Percentiles rank a stretch among this genome's conserved stretches.
phyloP scores from a whole-genome alignment of 345 rosid genomes.

The Conringia planisiliqua region DNA sequence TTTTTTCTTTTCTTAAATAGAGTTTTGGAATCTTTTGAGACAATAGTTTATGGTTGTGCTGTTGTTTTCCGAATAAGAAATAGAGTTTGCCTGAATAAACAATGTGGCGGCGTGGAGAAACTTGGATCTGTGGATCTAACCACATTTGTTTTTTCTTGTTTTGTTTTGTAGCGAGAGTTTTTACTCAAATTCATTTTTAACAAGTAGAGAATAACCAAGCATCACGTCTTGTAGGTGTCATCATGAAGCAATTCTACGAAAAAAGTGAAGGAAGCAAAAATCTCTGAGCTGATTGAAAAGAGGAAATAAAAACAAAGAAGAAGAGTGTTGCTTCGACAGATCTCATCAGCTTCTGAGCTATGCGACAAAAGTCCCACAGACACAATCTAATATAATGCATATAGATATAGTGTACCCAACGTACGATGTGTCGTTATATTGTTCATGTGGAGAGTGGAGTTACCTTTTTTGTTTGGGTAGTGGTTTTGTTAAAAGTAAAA shows the following conservation, averaged over 20 bases:
- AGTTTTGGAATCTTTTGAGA: conserved; percentile 21
- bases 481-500: conserved; percentile 19
- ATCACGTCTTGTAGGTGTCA: conserved; percentile 31
- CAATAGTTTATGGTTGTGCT: conserved; percentile 17
- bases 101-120: conserved; percentile 33
- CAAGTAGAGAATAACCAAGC: not conserved
- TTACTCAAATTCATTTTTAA: not conserved
- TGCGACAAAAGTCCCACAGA: conserved; percentile 21
- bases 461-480: not conserved
- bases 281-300: not conserved
- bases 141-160: conserved; percentile 13
- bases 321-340: conserved; percentile 15
- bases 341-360: conserved; percentile 14
- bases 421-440: conserved; percentile 19
- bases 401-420: conserved; percentile 10
- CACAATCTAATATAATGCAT: conserved; percentile 29
- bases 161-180: not conserved
- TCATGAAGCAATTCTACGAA: not conserved
- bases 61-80: not conserved
- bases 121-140: conserved; percentile 30
- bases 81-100: conserved; percentile 10
- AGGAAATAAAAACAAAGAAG: not conserved
- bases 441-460: conserved; percentile 26
- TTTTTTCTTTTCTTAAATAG: not conserved
- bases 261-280: not conserved